Conservation (phyloP, 2,329 filamentous ascomycete species). For the Fusarium decemcellulare region DNA sequence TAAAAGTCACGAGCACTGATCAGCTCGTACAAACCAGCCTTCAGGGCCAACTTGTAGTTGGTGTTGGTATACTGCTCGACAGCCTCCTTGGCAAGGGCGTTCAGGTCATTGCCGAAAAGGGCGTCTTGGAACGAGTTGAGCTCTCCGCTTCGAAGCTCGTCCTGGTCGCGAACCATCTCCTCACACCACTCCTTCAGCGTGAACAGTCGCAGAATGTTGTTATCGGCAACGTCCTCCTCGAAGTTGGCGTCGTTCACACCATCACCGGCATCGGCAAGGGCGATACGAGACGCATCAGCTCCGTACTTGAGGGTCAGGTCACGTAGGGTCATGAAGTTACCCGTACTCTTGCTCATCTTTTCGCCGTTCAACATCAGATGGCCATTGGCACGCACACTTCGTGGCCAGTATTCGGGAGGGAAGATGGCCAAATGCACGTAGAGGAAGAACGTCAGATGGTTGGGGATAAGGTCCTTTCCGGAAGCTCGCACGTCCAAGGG, state of each 20-base stretch:
- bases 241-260: constrained; percentile 97
- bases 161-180: constrained; percentile 80
- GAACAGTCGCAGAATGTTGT: constrained; percentile 88
- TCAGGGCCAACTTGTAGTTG: constrained; percentile 85
- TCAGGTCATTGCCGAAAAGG: constrained; percentile 95
- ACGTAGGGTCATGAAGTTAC: constrained; percentile 94
- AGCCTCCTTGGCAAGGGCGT: constrained; percentile 83
- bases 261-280: constrained; percentile 94
- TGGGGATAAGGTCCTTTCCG: constrained; percentile 93
- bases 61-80: constrained; percentile 83
- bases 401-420: constrained; percentile 89
- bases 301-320: constrained; percentile 93
- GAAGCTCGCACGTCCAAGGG: constrained; percentile 90
- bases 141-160: constrained; percentile 79
- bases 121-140: constrained; percentile 86
- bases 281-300: constrained; percentile 91
- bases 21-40: constrained; percentile 91
- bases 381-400: constrained; percentile 88
- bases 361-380: constrained; percentile 95
- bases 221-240: constrained; percentile 94
- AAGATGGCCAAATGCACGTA: constrained; percentile 96
- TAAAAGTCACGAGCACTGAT: constrained; percentile 91
- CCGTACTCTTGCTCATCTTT: constrained; percentile 98
- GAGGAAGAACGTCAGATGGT: constrained; percentile 95
- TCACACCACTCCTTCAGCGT: constrained; percentile 92